Conservation (phyloP, 306 rosid genomes). For the Comarum palustre region DNA sequence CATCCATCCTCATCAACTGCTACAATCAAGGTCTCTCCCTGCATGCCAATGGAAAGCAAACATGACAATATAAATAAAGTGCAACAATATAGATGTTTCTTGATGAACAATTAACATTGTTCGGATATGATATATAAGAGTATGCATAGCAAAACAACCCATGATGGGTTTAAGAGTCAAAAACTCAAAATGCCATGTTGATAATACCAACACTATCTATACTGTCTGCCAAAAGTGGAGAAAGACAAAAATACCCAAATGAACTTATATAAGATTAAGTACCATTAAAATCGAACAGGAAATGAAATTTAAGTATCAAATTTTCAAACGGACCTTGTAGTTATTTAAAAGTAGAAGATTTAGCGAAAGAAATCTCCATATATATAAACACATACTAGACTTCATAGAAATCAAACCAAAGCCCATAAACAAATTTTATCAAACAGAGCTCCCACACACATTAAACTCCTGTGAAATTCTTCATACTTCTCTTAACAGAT, state of each 20-base stretch:
- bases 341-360: neutral
- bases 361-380: neutral
- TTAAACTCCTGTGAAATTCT: neutral
- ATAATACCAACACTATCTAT: neutral
- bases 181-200: neutral
- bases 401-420: neutral
- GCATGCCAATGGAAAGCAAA: constrained; percentile 28
- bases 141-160: neutral
- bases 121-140: neutral
- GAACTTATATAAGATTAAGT: neutral
- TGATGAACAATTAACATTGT: neutral
- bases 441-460: too few species aligned
- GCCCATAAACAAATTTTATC: neutral
- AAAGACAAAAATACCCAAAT: neutral
- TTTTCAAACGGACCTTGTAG: neutral
- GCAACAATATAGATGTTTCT: neutral
- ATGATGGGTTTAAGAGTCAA: neutral
- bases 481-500: too few species aligned
- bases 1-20: constrained; percentile 98
- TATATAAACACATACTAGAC: neutral
- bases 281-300: neutral
- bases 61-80: neutral
- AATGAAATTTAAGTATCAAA: neutral
- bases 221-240: neutral
- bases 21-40: constrained; percentile 77